These are phyloP conservation scores for Trichoderma oligosporum DNA, from an alignment of 2,329 filamentous ascomycete genomes.

Conservation along the genomic window DNA sequence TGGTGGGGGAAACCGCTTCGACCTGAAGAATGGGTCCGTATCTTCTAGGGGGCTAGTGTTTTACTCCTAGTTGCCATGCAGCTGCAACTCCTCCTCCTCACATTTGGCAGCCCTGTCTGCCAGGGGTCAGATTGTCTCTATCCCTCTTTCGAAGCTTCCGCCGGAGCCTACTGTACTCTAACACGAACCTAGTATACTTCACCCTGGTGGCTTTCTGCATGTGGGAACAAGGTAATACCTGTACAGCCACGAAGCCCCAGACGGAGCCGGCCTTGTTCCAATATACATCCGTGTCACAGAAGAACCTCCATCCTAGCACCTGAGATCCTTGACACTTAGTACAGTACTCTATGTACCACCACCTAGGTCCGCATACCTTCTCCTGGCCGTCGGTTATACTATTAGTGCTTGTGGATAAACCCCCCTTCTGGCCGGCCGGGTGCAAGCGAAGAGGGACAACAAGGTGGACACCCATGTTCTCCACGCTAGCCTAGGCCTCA, in stretches of 20 bases:
- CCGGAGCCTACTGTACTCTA: conserved; percentile 9
- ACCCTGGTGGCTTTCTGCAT: background rate
- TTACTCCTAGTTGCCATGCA: conserved; percentile 16
- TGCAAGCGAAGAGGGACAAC: conserved; percentile 18
- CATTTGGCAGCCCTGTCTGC: background rate
- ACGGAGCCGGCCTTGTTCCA: background rate
- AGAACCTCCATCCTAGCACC: conserved; percentile 20
- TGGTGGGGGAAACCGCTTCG: conserved; percentile 18
- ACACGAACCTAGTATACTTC: conserved; percentile 5
- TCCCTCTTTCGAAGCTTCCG: conserved; percentile 14
- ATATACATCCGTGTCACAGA: conserved; percentile 23
- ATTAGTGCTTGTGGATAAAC: background rate
- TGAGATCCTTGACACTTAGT: conserved; percentile 20
- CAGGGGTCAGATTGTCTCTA: conserved; percentile 2
- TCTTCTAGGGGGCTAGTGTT: conserved; percentile 18
- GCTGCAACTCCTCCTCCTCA: conserved; percentile 1
- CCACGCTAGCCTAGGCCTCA: conserved; percentile 13
- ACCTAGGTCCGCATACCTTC: conserved; percentile 13
- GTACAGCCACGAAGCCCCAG: background rate
- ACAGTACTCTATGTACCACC: conserved; percentile 17
- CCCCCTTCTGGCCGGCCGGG: conserved; percentile 14
- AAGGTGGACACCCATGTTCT: conserved; percentile 2
- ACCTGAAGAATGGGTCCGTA: conserved; percentile 16
- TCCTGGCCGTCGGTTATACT: conserved; percentile 6
- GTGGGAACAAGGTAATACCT: background rate